Conservation (phyloP, 139 green algal species). For the Closterium sp. region DNA sequence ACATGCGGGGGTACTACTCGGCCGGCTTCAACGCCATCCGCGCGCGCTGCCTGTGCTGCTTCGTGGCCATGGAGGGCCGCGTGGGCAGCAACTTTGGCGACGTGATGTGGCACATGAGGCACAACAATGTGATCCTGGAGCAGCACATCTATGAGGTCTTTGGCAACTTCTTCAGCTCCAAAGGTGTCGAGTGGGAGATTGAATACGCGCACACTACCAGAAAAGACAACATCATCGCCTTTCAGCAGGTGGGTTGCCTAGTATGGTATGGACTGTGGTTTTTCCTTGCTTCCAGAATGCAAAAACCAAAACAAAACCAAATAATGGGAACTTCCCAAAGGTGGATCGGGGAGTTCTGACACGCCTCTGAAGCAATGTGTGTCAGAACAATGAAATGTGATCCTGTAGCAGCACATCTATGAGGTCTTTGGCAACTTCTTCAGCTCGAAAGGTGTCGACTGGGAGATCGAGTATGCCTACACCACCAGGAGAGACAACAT, state of each 20-base stretch:
- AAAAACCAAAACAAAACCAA: too few species aligned
- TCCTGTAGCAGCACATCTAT: constrained; percentile 7
- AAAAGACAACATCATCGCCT: background rate
- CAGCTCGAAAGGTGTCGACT: too few species aligned
- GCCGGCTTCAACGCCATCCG: constrained; percentile 3
- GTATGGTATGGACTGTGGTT: background rate
- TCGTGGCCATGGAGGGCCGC: constrained; percentile 17
- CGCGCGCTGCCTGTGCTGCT: constrained; percentile 2
- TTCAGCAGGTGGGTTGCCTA: background rate
- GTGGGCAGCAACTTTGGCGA: constrained; percentile 18
- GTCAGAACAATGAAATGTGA: constrained; percentile 1
- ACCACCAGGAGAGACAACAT: too few species aligned
- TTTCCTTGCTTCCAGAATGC: too few species aligned
- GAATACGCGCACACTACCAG: too few species aligned
- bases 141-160: constrained; percentile 18
- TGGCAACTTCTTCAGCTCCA: background rate
- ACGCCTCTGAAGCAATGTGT: too few species aligned
- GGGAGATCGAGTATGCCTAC: too few species aligned
- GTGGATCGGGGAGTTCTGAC: too few species aligned
- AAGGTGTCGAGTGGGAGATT: too few species aligned
- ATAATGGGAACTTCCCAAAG: too few species aligned
- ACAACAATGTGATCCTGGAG: constrained; percentile 18
- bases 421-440: constrained; percentile 1
- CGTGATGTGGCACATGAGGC: constrained; percentile 12
- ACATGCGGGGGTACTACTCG: constrained; percentile 20